Conservation (phyloP, 768 basidiomycete species). For the Rhodotorula diobovata region DNA sequence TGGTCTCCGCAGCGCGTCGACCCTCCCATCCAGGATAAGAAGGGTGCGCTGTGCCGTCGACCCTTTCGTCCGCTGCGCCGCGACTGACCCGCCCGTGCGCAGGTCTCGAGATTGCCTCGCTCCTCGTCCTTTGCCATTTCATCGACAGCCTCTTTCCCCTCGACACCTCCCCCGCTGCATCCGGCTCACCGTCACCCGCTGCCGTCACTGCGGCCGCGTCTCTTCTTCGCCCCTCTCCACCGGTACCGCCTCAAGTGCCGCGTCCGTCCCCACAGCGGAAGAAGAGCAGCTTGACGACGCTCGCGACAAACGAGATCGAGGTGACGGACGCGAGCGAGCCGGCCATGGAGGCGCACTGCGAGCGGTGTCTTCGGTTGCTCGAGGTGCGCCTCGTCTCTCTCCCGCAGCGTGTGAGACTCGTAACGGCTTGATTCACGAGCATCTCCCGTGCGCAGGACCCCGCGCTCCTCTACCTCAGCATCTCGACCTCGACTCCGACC, state of each 20-base stretch:
- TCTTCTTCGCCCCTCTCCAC: not conserved
- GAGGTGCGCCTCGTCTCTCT: not conserved
- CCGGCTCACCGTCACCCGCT: not conserved
- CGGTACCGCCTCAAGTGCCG: not conserved
- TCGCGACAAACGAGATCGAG: constrained; percentile 20
- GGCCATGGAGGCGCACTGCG: not conserved
- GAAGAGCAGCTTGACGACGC: not conserved
- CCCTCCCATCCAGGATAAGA: constrained; percentile 13
- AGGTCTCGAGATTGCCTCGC: constrained; percentile 30
- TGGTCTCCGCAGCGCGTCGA: constrained; percentile 16
- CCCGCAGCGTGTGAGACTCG: not conserved
- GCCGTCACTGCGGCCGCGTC: not conserved
- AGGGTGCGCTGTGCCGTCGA: constrained; percentile 9
- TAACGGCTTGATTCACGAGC: not conserved
- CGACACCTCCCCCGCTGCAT: not conserved
- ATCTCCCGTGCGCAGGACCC: constrained; percentile 1
- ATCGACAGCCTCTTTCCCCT: constrained; percentile 18
- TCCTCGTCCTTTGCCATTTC: constrained; percentile 25
- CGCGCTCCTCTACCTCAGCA: constrained; percentile 9
- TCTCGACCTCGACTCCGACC: not conserved
- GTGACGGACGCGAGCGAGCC: not conserved
- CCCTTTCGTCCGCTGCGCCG: accelerated
- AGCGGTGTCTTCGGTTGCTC: constrained; percentile 6
- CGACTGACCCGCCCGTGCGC: not conserved
- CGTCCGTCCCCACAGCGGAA: not conserved